Base-by-base conservation (phyloP, 768 basidiomycete genomes). In the Suillus paluster region DNA sequence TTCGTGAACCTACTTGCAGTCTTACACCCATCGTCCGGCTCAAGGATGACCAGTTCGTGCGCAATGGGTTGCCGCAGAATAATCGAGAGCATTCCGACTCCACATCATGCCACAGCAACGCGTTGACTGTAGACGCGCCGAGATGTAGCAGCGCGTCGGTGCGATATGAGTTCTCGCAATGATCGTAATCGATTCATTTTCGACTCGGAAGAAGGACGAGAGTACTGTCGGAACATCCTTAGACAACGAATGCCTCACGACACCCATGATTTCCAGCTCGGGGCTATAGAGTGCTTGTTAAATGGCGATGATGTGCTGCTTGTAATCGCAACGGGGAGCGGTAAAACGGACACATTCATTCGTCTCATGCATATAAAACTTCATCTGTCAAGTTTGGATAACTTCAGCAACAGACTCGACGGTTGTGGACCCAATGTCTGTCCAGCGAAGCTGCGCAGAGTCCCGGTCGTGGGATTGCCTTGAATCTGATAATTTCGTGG, bases 201-300 rank as follows among this genome's bases (percentile, higher is more conserved):
- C 21, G 17, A 23, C 21, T 44, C 39, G 11, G 27, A 38, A 17
- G 59, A 61, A n/a, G 61, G 55, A 19, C 56, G 30, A 17, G 41
- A 44, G 8, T 33, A 27, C 2, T 45, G 30, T 34, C 34, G 19
- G n/a, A 11, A 9, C 10, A 52, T 58, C 5, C 41, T 62, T 9
- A 27, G 23, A 17, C 33, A 63, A 15, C 8, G 19, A 8, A 50
- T 63, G 50, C 50, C 57, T 8, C 19, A 10, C 21, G 58, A 63
- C 62, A 59, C 62, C 17, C 58, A 59, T 17, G 41, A 63, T 15
- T 59, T 60, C 19, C 61, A 58, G 36, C 34, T 63, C 10, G 23
- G 42, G 44, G 52, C 62, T 27, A 59, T 55, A 19, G 23, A 6
- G 21, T 53, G 54, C 36, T 48, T 63, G 17, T 45, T 63, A 10